These are phyloP conservation scores for Sphagnum fallax DNA, from an alignment of 228 moss, liverwort and hornwort genomes.

Conservation along the genomic window DNA sequence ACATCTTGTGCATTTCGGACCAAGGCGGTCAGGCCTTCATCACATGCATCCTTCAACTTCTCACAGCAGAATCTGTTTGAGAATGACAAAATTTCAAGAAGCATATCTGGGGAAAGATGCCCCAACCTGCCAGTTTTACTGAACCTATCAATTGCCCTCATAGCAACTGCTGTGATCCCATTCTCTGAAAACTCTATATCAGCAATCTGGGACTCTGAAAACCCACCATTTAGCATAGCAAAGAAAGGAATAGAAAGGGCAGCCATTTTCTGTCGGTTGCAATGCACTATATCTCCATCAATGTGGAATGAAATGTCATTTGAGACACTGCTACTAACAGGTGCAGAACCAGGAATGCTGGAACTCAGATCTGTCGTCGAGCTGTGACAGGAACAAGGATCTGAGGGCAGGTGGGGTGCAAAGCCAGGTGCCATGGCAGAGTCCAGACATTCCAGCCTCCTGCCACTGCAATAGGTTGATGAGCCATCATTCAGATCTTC, in stretches of 20 bases:
- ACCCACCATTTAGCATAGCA: constrained; percentile 90
- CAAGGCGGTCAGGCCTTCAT: constrained; percentile 63
- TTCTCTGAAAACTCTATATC: constrained; percentile 85
- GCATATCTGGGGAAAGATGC: constrained; percentile 65
- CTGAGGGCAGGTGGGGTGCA: constrained; percentile 51
- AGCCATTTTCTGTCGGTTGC: constrained; percentile 77
- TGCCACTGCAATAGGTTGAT: constrained; percentile 79
- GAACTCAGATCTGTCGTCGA: constrained; percentile 35
- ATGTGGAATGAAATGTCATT: constrained; percentile 81
- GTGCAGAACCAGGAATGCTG: constrained; percentile 25
- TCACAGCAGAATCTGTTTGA: constrained; percentile 96
- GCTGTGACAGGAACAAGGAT: constrained; percentile 69
- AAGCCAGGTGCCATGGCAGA: constrained; percentile 63
- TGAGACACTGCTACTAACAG: constrained; percentile 41
- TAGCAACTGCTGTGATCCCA: constrained; percentile 78
- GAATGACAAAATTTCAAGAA: constrained; percentile 82
- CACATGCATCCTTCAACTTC: constrained; percentile 84
- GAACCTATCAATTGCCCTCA: constrained; percentile 89
- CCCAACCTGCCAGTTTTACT: constrained; percentile 73
- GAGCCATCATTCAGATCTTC: constrained; percentile 79
- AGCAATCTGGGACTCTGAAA: constrained; percentile 63
- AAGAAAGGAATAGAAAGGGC: constrained; percentile 73
- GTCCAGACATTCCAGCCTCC: constrained; percentile 79
- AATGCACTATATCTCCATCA: constrained; percentile 63
- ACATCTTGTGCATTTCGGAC: constrained; percentile 72